Evolutionary conservation across 108 stramenopile genomes (phyloP).

Genomic region (Bacterosira constricta): DNA sequence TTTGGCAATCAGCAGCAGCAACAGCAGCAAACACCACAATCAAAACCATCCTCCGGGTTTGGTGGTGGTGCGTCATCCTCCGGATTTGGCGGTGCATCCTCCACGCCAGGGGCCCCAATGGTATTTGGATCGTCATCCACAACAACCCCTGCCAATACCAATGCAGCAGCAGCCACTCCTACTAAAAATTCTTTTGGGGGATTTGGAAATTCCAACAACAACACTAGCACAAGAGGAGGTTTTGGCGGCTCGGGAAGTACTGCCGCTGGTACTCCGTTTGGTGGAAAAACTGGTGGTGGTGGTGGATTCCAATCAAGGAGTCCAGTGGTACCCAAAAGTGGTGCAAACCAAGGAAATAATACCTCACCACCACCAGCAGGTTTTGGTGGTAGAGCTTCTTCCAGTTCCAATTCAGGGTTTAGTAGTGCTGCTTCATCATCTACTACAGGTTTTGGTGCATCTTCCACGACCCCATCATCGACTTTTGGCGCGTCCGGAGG

Average conservation of each 20-base stretch:
- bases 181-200: too few species aligned
- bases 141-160: not conserved
- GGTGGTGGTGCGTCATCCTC: not conserved
- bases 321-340: too few species aligned
- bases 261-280: too few species aligned
- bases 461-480: constrained; percentile 2
- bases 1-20: not conserved
- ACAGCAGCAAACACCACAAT: not conserved
- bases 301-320: too few species aligned
- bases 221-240: not conserved
- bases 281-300: constrained; percentile 1
- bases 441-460: too few species aligned
- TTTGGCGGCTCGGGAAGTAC: not conserved
- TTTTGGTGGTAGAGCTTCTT: too few species aligned
- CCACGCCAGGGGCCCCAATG: not conserved
- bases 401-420: too few species aligned
- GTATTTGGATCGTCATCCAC: not conserved
- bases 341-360: too few species aligned
- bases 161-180: not conserved
- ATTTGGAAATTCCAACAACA: constrained; percentile 6
- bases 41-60: not conserved
- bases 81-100: not conserved
- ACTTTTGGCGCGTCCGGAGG: not conserved
- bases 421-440: too few species aligned
- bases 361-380: too few species aligned